These are phyloP conservation scores for Hyphodiscus sp. DNA, from an alignment of 2,329 filamentous ascomycete species.

Conservation along the genomic window DNA sequence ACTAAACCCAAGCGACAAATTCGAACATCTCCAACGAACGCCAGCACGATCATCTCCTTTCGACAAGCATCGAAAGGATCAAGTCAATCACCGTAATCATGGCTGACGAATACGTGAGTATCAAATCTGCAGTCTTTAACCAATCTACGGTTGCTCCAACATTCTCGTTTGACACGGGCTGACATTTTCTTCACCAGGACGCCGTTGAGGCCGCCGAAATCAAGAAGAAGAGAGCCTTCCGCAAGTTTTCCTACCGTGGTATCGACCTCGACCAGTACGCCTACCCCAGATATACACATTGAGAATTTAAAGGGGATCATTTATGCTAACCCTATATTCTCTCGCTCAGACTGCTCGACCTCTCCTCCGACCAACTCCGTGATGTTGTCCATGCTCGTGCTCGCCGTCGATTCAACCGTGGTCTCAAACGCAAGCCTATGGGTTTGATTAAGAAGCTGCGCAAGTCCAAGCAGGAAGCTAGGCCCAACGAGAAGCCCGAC, in stretches of 20 bases:
- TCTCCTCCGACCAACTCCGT: constrained; percentile 96
- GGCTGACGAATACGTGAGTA: constrained; percentile 77
- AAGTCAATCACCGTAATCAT: constrained; percentile 51
- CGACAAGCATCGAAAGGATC: constrained; percentile 26
- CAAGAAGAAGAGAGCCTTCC: constrained; percentile 99
- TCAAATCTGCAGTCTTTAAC: constrained; percentile 11
- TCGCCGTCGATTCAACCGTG: constrained; percentile 98
- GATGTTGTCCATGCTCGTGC: constrained; percentile 99
- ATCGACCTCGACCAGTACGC: constrained; percentile 99
- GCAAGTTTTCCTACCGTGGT: constrained; percentile 99
- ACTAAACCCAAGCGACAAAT: background rate
- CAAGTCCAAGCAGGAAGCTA: constrained; percentile 98
- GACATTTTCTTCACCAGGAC: constrained; percentile 54
- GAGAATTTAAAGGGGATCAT: constrained; percentile 30
- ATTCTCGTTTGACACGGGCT: constrained; percentile 27
- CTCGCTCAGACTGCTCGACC: constrained; percentile 80
- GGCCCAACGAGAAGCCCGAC: constrained; percentile 99
- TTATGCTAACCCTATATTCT: constrained; percentile 30
- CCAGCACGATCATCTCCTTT: constrained; percentile 21
- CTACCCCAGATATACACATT: constrained; percentile 15
- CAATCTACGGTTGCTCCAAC: background rate
- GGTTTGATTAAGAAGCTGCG: constrained; percentile 99
- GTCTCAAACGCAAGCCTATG: constrained; percentile 99
- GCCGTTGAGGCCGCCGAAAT: constrained; percentile 97
- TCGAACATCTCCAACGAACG: constrained; percentile 11